Percentiles rank a stretch among this genome's conserved stretches.
Evolutionary conservation across 2,329 filamentous ascomycete genomes (phyloP).

Genomic region (Xylaria sp.): DNA sequence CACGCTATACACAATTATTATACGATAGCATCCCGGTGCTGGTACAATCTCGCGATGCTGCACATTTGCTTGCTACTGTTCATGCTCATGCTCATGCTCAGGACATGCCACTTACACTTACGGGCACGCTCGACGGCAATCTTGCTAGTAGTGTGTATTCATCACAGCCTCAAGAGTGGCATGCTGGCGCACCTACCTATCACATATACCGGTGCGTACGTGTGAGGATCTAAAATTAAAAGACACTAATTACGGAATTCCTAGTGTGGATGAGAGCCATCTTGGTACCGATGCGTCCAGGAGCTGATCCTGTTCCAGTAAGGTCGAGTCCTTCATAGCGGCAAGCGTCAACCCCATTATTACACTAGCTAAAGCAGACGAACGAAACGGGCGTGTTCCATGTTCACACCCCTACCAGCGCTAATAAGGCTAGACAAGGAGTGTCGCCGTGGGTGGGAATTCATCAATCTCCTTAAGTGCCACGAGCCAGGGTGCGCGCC

Average conservation of each 20-base stretch:
- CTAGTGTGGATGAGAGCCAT: not conserved
- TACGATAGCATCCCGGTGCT: not conserved
- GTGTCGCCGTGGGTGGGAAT: not conserved
- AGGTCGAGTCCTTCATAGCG: not conserved
- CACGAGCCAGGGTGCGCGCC: not conserved
- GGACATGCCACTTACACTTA: too few species aligned
- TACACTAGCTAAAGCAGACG: not conserved
- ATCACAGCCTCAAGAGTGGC: too few species aligned
- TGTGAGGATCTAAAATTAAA: too few species aligned
- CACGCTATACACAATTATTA: not conserved
- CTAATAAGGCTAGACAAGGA: not conserved
- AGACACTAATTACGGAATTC: too few species aligned
- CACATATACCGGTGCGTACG: too few species aligned
- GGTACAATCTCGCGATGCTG: too few species aligned
- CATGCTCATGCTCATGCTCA: too few species aligned
- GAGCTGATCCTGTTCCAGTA: not conserved
- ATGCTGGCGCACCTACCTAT: too few species aligned
- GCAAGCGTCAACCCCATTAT: not conserved
- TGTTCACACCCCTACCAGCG: not conserved
- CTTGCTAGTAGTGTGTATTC: too few species aligned
- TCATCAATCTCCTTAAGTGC: not conserved
- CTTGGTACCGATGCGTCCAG: not conserved
- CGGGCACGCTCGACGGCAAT: too few species aligned
- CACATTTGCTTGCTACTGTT: too few species aligned
- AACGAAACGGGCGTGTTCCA: not conserved